Conservation (phyloP, 371 early-diverging fungal genomes). For the Entomophthora muscae region DNA sequence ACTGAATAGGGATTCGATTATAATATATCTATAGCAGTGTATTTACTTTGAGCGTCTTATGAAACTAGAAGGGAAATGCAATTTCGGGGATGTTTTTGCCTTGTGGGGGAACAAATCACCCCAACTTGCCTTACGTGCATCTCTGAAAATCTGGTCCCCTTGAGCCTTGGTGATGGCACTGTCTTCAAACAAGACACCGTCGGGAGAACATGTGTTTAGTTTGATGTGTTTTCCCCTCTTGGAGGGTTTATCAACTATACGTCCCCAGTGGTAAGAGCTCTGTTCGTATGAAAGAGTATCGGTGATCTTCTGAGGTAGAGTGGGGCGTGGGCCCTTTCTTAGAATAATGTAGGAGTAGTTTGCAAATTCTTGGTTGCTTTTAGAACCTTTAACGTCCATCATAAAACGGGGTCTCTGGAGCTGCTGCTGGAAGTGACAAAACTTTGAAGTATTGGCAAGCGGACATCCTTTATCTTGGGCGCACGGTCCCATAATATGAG, state of each 20-base stretch:
- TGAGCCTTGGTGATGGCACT: conserved; percentile 55
- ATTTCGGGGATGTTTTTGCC: conserved; percentile 23
- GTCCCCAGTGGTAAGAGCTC: conserved; percentile 36
- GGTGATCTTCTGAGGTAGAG: conserved; percentile 2
- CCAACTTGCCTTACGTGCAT: conserved; percentile 62
- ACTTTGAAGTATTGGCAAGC: conserved; percentile 27
- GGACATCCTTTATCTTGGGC: conserved; percentile 61
- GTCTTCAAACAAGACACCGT: conserved; percentile 43
- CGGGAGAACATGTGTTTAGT: conserved; percentile 40
- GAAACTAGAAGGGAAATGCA: too few species aligned
- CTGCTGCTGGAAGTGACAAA: conserved; percentile 79
- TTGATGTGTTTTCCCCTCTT: conserved; percentile 62
- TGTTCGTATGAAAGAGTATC: conserved; percentile 4
- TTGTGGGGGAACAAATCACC: conserved; percentile 64
- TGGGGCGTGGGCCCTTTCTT: conserved; percentile 40
- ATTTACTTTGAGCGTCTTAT: too few species aligned
- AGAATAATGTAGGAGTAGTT: conserved; percentile 67
- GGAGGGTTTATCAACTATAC: conserved; percentile 47
- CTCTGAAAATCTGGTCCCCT: conserved; percentile 51
- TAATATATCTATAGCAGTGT: too few species aligned
- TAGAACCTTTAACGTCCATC: conserved; percentile 57
- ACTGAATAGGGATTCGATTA: too few species aligned
- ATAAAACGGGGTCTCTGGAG: conserved; percentile 48
- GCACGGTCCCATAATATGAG: conserved; percentile 21
- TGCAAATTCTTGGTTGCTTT: conserved; percentile 49